A percentile compares a stretch with the other conserved stretches of the same genome.
Conservation (phyloP, 2,329 filamentous ascomycete genomes). For the Tolypocladium nubicola region DNA sequence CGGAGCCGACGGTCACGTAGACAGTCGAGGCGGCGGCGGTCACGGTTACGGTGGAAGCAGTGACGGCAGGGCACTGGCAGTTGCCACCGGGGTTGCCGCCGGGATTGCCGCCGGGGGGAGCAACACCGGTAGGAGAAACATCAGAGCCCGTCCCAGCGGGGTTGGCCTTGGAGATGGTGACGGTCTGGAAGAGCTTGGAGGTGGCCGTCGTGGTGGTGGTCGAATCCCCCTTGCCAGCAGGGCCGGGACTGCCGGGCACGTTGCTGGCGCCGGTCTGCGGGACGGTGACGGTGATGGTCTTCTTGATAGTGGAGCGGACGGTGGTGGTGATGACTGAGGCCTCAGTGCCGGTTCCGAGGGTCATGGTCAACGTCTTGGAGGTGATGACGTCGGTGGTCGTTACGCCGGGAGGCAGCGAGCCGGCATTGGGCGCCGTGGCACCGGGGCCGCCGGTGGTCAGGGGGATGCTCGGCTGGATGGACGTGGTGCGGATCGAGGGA, state of each 20-base stretch:
- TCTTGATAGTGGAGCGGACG: slow-evolving; percentile 30
- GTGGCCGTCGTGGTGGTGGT: slow-evolving; percentile 28
- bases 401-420: slow-evolving; percentile 3
- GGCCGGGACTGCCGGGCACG: not conserved
- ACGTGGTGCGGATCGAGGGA: not conserved
- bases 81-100: slow-evolving; percentile 4
- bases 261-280: slow-evolving; percentile 7
- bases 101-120: slow-evolving; percentile 4
- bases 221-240: slow-evolving; percentile 9
- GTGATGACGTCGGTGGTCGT: slow-evolving; percentile 18
- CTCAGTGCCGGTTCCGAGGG: slow-evolving; percentile 18
- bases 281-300: slow-evolving; percentile 23
- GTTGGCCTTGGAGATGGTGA: slow-evolving; percentile 15
- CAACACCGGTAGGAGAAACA: slow-evolving; percentile 2
- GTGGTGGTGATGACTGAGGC: slow-evolving; percentile 29
- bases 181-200: slow-evolving; percentile 22
- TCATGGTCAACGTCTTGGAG: slow-evolving; percentile 23
- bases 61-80: slow-evolving; percentile 6
- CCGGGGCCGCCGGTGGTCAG: slow-evolving; percentile 24
- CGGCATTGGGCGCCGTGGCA: slow-evolving; percentile 8
- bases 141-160: not conserved
- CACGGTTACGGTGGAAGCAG: slow-evolving; percentile 14
- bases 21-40: slow-evolving; percentile 22
- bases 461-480: slow-evolving; percentile 8
- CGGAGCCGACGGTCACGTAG: slow-evolving; percentile 21